phyloP scores from a whole-genome alignment of 106 monocot genomes.

The Cymbidium sinense region DNA sequence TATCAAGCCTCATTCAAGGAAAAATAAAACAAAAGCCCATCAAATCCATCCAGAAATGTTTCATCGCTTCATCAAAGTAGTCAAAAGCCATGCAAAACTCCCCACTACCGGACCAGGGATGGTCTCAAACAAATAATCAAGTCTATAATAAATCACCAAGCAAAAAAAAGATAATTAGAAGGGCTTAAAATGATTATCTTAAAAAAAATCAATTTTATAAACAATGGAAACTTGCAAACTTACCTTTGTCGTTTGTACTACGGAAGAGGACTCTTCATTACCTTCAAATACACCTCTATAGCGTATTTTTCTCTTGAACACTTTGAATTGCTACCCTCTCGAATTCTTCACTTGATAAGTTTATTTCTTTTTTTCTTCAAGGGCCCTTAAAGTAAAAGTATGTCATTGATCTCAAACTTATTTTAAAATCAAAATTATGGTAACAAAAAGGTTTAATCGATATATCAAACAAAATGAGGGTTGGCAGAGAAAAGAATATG shows the following conservation, averaged over 20 bases:
- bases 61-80: neutral
- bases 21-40: neutral
- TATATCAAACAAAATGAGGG: neutral
- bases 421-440: neutral
- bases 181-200: neutral
- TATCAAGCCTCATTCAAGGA: neutral
- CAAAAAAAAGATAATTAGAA: neutral
- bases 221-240: neutral
- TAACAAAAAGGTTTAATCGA: neutral
- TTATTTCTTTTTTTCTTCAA: slow-evolving; percentile 62
- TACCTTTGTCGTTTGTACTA: neutral
- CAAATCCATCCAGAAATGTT: neutral
- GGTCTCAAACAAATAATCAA: neutral
- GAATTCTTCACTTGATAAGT: slow-evolving; percentile 36
- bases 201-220: neutral
- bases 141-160: neutral
- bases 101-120: no score
- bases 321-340: slow-evolving; percentile 42
- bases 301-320: slow-evolving; percentile 44
- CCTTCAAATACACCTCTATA: slow-evolving; percentile 51
- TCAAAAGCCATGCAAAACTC: neutral
- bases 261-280: slow-evolving; percentile 9
- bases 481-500: neutral
- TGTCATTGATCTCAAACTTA: neutral
- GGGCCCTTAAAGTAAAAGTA: slow-evolving; percentile 16